Conservation (phyloP, 306 rosid genomes). For the Quercus parvula region DNA sequence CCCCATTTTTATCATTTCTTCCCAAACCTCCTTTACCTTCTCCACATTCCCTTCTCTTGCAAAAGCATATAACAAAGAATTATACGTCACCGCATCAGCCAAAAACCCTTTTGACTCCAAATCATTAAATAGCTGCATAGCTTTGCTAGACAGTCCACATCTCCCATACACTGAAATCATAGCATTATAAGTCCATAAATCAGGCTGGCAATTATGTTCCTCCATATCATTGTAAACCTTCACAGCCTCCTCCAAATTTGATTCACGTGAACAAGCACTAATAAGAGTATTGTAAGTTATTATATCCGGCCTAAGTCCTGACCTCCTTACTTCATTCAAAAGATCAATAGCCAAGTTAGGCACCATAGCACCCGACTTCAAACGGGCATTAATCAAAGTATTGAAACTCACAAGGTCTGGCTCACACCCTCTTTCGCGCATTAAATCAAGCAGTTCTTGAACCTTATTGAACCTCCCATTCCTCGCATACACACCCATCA, state of each 20-base stretch:
- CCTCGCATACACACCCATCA: constrained; percentile 91
- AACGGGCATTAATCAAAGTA: constrained; percentile 78
- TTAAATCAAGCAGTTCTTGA: constrained; percentile 55
- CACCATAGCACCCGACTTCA: constrained; percentile 64
- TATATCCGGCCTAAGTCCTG: constrained; percentile 76
- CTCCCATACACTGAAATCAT: constrained; percentile 94
- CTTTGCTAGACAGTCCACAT: constrained; percentile 65
- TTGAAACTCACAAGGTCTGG: constrained; percentile 93
- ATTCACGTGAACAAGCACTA: constrained; percentile 86
- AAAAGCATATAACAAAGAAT: constrained; percentile 82
- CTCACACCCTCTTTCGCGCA: constrained; percentile 71
- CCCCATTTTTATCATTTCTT: constrained; percentile 80
- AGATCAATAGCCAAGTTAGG: constrained; percentile 64
- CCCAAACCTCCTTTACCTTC: constrained; percentile 61
- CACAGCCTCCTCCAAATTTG: constrained; percentile 76
- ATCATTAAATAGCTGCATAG: constrained; percentile 66
- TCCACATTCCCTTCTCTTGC: constrained; percentile 69
- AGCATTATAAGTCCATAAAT: constrained; percentile 95
- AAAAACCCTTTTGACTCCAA: constrained; percentile 77
- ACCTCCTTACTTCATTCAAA: constrained; percentile 67
- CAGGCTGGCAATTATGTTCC: constrained; percentile 67
- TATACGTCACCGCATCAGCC: constrained; percentile 89
- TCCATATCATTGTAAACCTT: constrained; percentile 65
- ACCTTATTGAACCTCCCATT: constrained; percentile 64
- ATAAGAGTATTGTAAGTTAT: constrained; percentile 88